Base-by-base conservation (phyloP, 306 rosid genomes). In the Pyrus pyrifolia region DNA sequence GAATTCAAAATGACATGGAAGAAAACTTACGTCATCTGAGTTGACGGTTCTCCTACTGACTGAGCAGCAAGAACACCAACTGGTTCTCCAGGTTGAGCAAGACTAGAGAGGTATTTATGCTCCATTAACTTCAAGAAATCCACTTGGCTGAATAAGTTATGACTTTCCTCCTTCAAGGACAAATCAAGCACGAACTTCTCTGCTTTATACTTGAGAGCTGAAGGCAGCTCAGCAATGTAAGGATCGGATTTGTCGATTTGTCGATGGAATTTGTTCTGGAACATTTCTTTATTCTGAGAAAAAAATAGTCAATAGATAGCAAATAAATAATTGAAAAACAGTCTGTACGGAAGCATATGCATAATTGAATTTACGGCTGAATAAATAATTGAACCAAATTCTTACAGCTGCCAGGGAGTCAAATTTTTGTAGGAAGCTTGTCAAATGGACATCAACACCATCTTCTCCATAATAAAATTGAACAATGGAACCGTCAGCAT, bases 31-130 rank as follows among this genome's bases (percentile, higher is more conserved):
- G 97, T 92, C 98, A 95, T 95, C 84, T 95, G 97, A 2, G 98
- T 95, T 59, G 97, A 94, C 1, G 98, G 98, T 83, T 95, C 98
- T 63, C 98, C 97, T 23, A 92, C 93, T 40, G 98, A 95, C 83
- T 90, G 98, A 53, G 90, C 92, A 79, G 97, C 98, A 74, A 95
- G 92, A 64, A 92, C 95, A 72, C 98, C 98, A 82, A 95, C 98
- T 19, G 98, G 90, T 78, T 95, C 98, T 67, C 98, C 98, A 30
- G 97, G 97, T 70, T 90, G 97, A 45, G 97, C 97, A 80, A 95
- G 97, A 87, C 97, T 81, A 65, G 85, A 80, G 35, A 95, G 80
- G 73, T 89, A 95, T 81, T 95, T 95, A 84, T 95, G 95, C 82
- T 92, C 97, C 89, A 95, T 84, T 83, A 95, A 87, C 87, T 87